phyloP scores from a whole-genome alignment of 2,329 filamentous ascomycete species.

The Teratosphaeria epicoccoides region DNA sequence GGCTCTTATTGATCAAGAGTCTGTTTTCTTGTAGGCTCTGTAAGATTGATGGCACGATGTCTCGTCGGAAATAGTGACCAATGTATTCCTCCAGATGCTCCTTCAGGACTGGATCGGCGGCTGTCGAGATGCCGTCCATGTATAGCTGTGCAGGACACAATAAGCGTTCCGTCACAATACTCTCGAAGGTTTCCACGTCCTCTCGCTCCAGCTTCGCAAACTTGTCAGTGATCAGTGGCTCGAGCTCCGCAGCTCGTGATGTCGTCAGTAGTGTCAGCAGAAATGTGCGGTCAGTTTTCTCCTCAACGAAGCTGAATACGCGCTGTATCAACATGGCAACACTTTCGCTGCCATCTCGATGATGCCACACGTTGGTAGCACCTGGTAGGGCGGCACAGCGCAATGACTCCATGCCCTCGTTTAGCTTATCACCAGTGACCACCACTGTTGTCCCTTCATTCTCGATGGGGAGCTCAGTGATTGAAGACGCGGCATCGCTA shows the following conservation, averaged over 20 bases:
- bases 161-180: constrained; percentile 12
- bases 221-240: not conserved
- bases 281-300: not conserved
- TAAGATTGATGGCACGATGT: constrained; percentile 13
- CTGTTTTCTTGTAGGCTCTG: constrained; percentile 9
- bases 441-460: not conserved
- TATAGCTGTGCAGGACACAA: constrained; percentile 21
- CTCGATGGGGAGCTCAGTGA: not conserved
- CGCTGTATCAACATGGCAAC: not conserved
- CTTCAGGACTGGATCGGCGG: constrained; percentile 17
- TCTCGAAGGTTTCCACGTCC: constrained; percentile 6
- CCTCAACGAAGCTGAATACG: not conserved
- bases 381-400: not conserved
- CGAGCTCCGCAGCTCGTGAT: not conserved
- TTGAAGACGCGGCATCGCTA: not conserved
- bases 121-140: constrained; percentile 13
- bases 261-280: not conserved
- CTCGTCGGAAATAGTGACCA: constrained; percentile 16
- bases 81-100: constrained; percentile 19
- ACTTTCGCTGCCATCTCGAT: constrained; percentile 3
- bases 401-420: not conserved
- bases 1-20: constrained; percentile 11
- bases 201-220: constrained; percentile 10
- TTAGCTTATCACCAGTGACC: not conserved
- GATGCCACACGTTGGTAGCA: constrained; percentile 2